Percentiles rank a stretch among this genome's conserved stretches.
phyloP scores from a whole-genome alignment of 2,329 filamentous ascomycete genomes.

The Monilinia vaccinii-corymbosi region DNA sequence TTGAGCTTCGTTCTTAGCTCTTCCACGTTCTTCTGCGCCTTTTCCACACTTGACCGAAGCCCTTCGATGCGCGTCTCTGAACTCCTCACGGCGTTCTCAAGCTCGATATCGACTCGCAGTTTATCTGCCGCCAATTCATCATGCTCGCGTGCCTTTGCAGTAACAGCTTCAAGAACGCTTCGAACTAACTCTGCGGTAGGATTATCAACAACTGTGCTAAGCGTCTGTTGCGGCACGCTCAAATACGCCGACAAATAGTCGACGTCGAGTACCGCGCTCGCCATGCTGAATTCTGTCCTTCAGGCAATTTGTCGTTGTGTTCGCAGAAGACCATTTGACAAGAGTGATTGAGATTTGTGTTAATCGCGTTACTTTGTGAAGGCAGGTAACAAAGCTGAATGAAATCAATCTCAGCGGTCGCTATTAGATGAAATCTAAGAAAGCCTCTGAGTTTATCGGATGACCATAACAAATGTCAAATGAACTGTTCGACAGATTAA shows the following conservation, averaged over 20 bases:
- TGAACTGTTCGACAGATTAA: background rate
- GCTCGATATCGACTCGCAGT: constrained; percentile 79
- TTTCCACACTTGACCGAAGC: constrained; percentile 73
- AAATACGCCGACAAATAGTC: constrained; percentile 66
- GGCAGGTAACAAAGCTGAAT: background rate
- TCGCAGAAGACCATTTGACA: constrained; percentile 6
- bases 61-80: constrained; percentile 75
- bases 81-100: constrained; percentile 80
- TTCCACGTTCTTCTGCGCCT: constrained; percentile 74
- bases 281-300: constrained; percentile 38
- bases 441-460: background rate
- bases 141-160: constrained; percentile 70
- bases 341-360: background rate
- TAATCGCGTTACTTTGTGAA: constrained; percentile 5
- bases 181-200: constrained; percentile 74
- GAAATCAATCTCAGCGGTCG: background rate
- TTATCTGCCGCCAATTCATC: constrained; percentile 81
- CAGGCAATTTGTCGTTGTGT: constrained; percentile 2
- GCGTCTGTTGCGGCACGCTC: constrained; percentile 54
- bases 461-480: background rate
- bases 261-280: constrained; percentile 54
- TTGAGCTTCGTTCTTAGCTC: constrained; percentile 73
- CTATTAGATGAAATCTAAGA: background rate
- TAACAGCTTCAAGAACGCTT: constrained; percentile 64
- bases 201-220: constrained; percentile 51